A percentile compares a stretch with the other conserved stretches of the same genome.
Evolutionary conservation across 495 filamentous ascomycete genomes (phyloP).

Genomic region (Penicillium desertorum): DNA sequence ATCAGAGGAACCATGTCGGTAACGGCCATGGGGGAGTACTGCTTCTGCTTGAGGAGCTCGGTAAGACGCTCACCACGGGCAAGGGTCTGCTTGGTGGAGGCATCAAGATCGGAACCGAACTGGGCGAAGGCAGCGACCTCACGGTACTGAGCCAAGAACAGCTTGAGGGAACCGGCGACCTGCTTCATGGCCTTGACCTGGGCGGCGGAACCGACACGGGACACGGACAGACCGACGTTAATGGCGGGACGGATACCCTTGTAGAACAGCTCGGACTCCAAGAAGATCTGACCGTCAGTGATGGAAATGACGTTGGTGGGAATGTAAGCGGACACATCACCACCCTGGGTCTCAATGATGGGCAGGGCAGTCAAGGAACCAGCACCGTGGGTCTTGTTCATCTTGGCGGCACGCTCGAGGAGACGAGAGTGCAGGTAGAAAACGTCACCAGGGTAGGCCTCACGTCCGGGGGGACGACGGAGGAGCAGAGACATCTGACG

Average conservation of each 20-base stretch:
- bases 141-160: slow-evolving; percentile 99
- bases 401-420: slow-evolving; percentile 98
- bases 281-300: slow-evolving; percentile 99
- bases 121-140: slow-evolving; percentile 99
- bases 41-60: slow-evolving; percentile 99
- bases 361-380: slow-evolving; percentile 97
- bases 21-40: slow-evolving; percentile 98
- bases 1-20: slow-evolving; percentile 99
- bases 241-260: slow-evolving; percentile 99
- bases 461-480: slow-evolving; percentile 98
- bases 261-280: slow-evolving; percentile 99
- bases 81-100: slow-evolving; percentile 97
- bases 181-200: slow-evolving; percentile 99
- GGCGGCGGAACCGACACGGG: slow-evolving; percentile 98
- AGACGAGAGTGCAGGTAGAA: slow-evolving; percentile 99
- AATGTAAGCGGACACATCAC: slow-evolving; percentile 99
- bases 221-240: slow-evolving; percentile 99
- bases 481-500: slow-evolving; percentile 99
- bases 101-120: slow-evolving; percentile 99
- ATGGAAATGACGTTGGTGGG: slow-evolving; percentile 99
- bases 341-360: slow-evolving; percentile 99
- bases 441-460: slow-evolving; percentile 99
- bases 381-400: slow-evolving; percentile 93
- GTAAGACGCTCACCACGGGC: slow-evolving; percentile 98
- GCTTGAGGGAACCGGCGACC: slow-evolving; percentile 98